Evolutionary conservation across 2,329 filamentous ascomycete genomes (phyloP), one percentile per base, ranked within the genome.

Genomic region (Metarhizium robertsii): DNA sequence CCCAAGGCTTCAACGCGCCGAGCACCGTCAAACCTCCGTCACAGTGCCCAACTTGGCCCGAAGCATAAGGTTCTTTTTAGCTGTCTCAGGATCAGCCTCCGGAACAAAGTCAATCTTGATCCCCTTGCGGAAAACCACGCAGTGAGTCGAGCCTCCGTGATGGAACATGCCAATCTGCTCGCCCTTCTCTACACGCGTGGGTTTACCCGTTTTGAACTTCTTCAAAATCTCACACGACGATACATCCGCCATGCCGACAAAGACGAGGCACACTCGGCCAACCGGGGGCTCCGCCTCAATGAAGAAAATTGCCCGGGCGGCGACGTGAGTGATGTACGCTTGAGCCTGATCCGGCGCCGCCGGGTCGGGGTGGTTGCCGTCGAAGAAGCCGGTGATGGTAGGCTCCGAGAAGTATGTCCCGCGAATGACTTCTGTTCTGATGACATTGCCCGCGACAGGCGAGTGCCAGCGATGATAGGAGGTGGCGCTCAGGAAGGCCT

Each of bases 111-210:
- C 38, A 16, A 40, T 11, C 8, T 40, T 40, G 11, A 40, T 40
- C 10, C 38, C 38, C 38, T 40, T 40, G 38, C 81, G 70, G 70
- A 90, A 89, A 3, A 90, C 64, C 60, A 90, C 64, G 61, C 84
- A 87, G 65, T 88, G 83, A 1, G 82, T 83, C 6, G 79, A 85
- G 0, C 88, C 87, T 25, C 87, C 87, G 65, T 85, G 90, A 65
- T 90, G 87, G 69, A 91, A 91, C 85, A 89, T 90, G 43, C 87
- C 87, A 42, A 84, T 75, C 71, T 90, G 72, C 6, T 90, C 80
- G 1, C 88, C 88, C 73, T 90, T 90, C 53, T 75, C 74, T 14
- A 91, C 66, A 54, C 78, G 75, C 65, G 89, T 77, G 0, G 85
- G 86, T 63, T 84, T 79, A 61, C 76, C 76, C 11, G 88, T 84